These are phyloP conservation scores for Ramularia collo-cygni DNA, from an alignment of 2,329 filamentous ascomycete species.

Conservation along the genomic window DNA sequence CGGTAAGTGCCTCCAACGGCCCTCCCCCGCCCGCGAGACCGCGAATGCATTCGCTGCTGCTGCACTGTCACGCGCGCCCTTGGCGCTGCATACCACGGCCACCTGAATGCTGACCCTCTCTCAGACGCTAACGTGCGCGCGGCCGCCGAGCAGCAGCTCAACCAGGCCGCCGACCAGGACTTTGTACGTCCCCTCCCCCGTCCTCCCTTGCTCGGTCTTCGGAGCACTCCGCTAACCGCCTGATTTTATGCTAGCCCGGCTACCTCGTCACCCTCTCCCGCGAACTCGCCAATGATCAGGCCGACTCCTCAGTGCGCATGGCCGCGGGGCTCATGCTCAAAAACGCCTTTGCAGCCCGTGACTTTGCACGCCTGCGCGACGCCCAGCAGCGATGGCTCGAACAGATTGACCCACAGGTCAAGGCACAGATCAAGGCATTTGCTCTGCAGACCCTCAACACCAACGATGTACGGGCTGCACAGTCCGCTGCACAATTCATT, in stretches of 20 bases:
- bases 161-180: slow-evolving; percentile 85
- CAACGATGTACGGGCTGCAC: slow-evolving; percentile 72
- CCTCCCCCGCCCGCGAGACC: slow-evolving; percentile 1
- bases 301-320: slow-evolving; percentile 76
- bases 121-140: slow-evolving; percentile 84
- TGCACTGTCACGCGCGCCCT: slow-evolving; percentile 12
- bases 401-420: slow-evolving; percentile 72
- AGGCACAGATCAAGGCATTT: slow-evolving; percentile 79
- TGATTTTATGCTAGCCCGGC: slow-evolving; percentile 56
- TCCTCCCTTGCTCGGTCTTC: slow-evolving; percentile 1
- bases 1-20: slow-evolving; percentile 53
- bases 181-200: slow-evolving; percentile 66
- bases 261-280: slow-evolving; percentile 90
- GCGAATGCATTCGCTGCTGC: background rate
- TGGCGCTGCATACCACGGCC: slow-evolving; percentile 13
- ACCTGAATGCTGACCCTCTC: slow-evolving; percentile 24
- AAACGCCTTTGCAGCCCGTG: slow-evolving; percentile 94
- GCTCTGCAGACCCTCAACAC: slow-evolving; percentile 83
- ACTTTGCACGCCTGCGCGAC: slow-evolving; percentile 77
- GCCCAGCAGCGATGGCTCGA: slow-evolving; percentile 91
- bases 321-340: slow-evolving; percentile 95
- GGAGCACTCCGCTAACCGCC: slow-evolving; percentile 8
- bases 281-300: slow-evolving; percentile 86
- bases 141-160: slow-evolving; percentile 88
- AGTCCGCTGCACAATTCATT: slow-evolving; percentile 89